A percentile compares a stretch with the other conserved stretches of the same genome.
Conservation (phyloP, 208 protist genomes). For the Trypanosoma lewisi region DNA sequence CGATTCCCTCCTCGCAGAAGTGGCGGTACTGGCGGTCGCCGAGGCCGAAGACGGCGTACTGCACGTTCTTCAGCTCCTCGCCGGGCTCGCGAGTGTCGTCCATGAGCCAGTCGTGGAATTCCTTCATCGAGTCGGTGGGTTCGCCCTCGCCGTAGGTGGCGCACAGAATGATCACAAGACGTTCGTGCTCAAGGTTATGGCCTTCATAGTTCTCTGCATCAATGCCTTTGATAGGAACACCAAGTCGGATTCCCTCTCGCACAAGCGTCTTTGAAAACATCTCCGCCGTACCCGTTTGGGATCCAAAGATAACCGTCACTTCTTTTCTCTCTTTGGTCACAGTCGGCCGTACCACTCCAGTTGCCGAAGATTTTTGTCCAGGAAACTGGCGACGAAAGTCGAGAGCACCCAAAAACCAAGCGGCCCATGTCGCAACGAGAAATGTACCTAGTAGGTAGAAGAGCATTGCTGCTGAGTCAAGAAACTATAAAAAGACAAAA, state of each 20-base stretch:
- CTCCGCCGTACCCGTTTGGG: constrained; percentile 89
- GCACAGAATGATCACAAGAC: constrained; percentile 74
- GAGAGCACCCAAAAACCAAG: constrained; percentile 49
- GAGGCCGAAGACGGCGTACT: constrained; percentile 89
- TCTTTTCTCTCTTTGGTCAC: constrained; percentile 30
- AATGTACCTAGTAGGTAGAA: constrained; percentile 39
- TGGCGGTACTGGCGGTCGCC: constrained; percentile 91
- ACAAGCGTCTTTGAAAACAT: constrained; percentile 85
- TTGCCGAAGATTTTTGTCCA: background rate
- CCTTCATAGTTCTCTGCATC: constrained; percentile 74
- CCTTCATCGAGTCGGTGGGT: constrained; percentile 88
- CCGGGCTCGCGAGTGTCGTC: constrained; percentile 47
- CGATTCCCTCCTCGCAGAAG: constrained; percentile 84
- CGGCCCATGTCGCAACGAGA: constrained; percentile 39
- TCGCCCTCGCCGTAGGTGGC: constrained; percentile 92
- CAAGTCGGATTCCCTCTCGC: constrained; percentile 65
- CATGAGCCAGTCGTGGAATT: constrained; percentile 85
- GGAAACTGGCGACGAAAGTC: constrained; percentile 5
- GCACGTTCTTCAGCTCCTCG: constrained; percentile 65
- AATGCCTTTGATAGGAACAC: constrained; percentile 50
- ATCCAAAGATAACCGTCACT: constrained; percentile 81
- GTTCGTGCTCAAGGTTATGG: constrained; percentile 57
- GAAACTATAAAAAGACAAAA: constrained; percentile 11
- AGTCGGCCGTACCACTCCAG: background rate
- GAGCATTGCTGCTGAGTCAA: constrained; percentile 11